Evolutionary conservation across 495 filamentous ascomycete genomes (phyloP).

Genomic region (Hypoxylon fuscum): DNA sequence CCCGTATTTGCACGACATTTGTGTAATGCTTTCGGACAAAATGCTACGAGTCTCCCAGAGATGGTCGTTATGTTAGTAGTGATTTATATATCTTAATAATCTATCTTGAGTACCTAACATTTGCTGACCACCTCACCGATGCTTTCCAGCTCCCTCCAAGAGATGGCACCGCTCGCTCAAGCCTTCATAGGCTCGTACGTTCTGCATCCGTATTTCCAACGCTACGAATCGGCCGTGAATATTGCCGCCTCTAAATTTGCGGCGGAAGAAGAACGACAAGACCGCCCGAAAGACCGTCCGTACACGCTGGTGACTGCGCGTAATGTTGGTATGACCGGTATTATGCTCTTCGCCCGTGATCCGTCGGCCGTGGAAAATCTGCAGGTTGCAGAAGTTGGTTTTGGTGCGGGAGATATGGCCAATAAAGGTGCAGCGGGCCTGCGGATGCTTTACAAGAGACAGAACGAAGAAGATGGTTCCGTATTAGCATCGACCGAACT

Average conservation of each 20-base stretch:
- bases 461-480: slow-evolving; percentile 30
- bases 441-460: slow-evolving; percentile 66
- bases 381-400: slow-evolving; percentile 77
- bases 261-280: slow-evolving; percentile 11
- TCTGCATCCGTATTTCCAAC: slow-evolving; percentile 76
- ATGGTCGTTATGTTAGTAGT: slow-evolving; percentile 68
- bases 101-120: no score
- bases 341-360: slow-evolving; percentile 81
- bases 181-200: slow-evolving; percentile 87
- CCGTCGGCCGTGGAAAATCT: slow-evolving; percentile 64
- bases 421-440: slow-evolving; percentile 94
- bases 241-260: slow-evolving; percentile 62
- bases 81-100: no score
- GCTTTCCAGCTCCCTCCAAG: slow-evolving; percentile 74
- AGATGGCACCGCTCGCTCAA: slow-evolving; percentile 84
- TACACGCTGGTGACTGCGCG: slow-evolving; percentile 63
- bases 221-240: slow-evolving; percentile 73
- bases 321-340: slow-evolving; percentile 87
- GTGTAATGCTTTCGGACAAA: slow-evolving; percentile 70
- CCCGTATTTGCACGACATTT: slow-evolving; percentile 74
- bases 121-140: slow-evolving; percentile 39
- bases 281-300: slow-evolving; percentile 40
- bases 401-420: slow-evolving; percentile 86
- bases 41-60: slow-evolving; percentile 64
- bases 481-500: slow-evolving; percentile 61